A percentile compares a stretch with the other conserved stretches of the same genome.
phyloP scores from a whole-genome alignment of 495 filamentous ascomycete species.

The Hyaloscypha finlandica region DNA sequence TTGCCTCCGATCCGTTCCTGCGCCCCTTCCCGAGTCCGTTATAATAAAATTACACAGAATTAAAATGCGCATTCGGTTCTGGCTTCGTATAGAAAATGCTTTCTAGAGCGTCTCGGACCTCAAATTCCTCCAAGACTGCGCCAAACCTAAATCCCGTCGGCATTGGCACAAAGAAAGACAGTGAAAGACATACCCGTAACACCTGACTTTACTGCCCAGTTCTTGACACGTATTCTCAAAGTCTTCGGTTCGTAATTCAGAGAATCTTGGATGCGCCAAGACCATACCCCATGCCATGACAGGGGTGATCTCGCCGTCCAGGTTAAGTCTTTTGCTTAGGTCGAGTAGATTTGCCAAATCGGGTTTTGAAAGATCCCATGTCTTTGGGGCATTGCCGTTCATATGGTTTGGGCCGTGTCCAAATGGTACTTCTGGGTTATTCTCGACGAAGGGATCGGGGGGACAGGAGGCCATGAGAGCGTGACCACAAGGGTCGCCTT shows the following conservation, averaged over 20 bases:
- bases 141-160: slow-evolving; percentile 61
- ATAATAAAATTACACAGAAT: background rate
- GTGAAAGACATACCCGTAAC: slow-evolving; percentile 81
- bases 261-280: slow-evolving; percentile 67
- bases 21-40: background rate
- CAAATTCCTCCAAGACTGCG: slow-evolving; percentile 87
- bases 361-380: slow-evolving; percentile 69
- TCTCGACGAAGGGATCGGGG: slow-evolving; percentile 53
- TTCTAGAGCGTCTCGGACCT: slow-evolving; percentile 82
- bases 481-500: slow-evolving; percentile 67
- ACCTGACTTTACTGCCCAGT: slow-evolving; percentile 78
- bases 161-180: slow-evolving; percentile 15
- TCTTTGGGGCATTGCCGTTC: slow-evolving; percentile 46
- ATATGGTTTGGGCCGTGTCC: slow-evolving; percentile 40
- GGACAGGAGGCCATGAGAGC: slow-evolving; percentile 90
- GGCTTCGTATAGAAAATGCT: slow-evolving; percentile 52
- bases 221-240: slow-evolving; percentile 72
- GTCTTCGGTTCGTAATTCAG: slow-evolving; percentile 64
- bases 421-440: slow-evolving; percentile 49
- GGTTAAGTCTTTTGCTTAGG: slow-evolving; percentile 77
- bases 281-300: slow-evolving; percentile 92
- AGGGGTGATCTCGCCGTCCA: slow-evolving; percentile 94
- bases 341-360: slow-evolving; percentile 81
- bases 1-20: background rate
- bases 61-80: slow-evolving; percentile 15